Evolutionary conservation across 192 early-diverging fungal genomes (phyloP).

Genomic region (Cetraspora pellucida): DNA sequence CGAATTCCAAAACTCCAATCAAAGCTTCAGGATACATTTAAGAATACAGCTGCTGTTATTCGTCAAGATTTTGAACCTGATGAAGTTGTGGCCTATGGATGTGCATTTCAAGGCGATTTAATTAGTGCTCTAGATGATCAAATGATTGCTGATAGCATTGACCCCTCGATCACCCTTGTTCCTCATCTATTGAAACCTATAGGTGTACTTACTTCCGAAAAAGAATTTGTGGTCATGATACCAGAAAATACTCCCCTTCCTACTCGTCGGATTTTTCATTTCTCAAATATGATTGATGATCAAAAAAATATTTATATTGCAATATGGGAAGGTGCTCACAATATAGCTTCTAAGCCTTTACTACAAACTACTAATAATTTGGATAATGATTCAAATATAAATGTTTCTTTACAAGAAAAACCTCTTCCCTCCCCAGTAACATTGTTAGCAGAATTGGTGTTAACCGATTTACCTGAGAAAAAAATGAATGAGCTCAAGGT

Average conservation of each 20-base stretch:
- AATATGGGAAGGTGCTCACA: constrained; percentile 67
- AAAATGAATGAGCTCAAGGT: constrained; percentile 53
- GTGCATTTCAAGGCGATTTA: constrained; percentile 86
- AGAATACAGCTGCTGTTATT: constrained; percentile 61
- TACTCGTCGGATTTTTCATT: constrained; percentile 73
- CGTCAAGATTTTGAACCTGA: constrained; percentile 87
- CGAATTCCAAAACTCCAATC: constrained; percentile 87
- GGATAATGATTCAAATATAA: constrained; percentile 45
- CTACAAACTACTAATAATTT: constrained; percentile 44
- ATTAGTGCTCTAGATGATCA: constrained; percentile 64
- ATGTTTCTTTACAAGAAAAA: constrained; percentile 49
- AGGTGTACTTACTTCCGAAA: constrained; percentile 73
- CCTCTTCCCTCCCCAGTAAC: constrained; percentile 52
- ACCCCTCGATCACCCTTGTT: constrained; percentile 53
- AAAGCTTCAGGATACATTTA: constrained; percentile 73
- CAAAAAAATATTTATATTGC: constrained; percentile 78
- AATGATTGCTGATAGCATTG: constrained; percentile 50
- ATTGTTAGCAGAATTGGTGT: constrained; percentile 68
- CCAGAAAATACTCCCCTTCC: constrained; percentile 86
- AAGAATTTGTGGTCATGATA: constrained; percentile 77
- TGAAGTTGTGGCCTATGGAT: constrained; percentile 89
- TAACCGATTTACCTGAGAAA: constrained; percentile 56
- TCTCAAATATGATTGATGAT: constrained; percentile 64
- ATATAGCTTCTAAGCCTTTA: constrained; percentile 37
- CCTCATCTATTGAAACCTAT: constrained; percentile 73